Conservation (phyloP, 495 filamentous ascomycete species). For the Neurospora sp. region DNA sequence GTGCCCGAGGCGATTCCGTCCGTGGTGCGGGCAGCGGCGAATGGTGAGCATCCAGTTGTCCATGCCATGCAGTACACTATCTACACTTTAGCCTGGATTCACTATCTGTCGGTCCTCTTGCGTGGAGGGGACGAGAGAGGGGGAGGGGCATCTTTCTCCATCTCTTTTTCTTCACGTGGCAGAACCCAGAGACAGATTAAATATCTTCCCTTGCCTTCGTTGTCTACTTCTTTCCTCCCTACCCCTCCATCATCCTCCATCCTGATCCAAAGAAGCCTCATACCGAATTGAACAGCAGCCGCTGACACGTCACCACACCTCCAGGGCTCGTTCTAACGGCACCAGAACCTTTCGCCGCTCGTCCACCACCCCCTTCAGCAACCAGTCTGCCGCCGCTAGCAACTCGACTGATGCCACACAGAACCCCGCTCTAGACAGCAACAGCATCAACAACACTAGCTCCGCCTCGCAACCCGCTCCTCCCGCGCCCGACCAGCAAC, state of each 20-base stretch:
- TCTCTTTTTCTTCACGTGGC: background rate
- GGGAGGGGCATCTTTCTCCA: background rate
- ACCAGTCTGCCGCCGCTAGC: slow-evolving; percentile 16
- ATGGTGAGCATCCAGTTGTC: slow-evolving; percentile 20
- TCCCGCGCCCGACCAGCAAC: slow-evolving; percentile 37
- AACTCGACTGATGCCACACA: slow-evolving; percentile 13
- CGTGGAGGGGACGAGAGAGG: background rate
- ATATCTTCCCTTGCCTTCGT: background rate
- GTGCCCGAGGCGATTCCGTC: slow-evolving; percentile 15
- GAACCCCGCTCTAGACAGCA: slow-evolving; percentile 4
- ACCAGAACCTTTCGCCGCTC: slow-evolving; percentile 81
- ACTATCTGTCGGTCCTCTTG: background rate
- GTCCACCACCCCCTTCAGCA: slow-evolving; percentile 45
- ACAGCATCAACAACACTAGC: background rate
- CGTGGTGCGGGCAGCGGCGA: slow-evolving; percentile 24
- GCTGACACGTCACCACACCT: background rate
- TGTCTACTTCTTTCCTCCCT: background rate
- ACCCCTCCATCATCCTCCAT: background rate
- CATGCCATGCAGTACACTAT: background rate
- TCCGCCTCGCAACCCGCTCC: background rate
- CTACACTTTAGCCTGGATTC: background rate
- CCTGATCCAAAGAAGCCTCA: background rate
- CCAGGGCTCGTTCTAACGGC: slow-evolving; percentile 53
- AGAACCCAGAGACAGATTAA: background rate
- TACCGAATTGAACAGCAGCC: background rate